Evolutionary conservation across 257 asterid species (phyloP).

Genomic region (Gentiana straminea): DNA sequence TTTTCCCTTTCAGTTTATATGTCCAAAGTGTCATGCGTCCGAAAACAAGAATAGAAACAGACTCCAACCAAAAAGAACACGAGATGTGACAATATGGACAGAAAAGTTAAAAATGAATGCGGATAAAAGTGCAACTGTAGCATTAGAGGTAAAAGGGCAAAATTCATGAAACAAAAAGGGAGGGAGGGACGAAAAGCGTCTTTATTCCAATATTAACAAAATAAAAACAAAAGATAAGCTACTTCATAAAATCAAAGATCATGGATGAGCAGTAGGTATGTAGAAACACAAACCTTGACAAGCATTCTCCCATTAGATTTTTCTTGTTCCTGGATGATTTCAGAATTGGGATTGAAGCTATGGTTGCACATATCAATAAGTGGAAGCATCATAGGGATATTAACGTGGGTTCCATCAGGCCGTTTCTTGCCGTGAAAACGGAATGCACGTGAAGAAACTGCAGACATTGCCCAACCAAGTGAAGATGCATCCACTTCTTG

Average conservation of each 20-base stretch:
- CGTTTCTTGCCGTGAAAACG: conserved; percentile 56
- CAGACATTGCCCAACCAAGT: conserved; percentile 98
- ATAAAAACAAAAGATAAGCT: not conserved
- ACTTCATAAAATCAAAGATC: conserved; percentile 1
- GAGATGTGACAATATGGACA: too few species aligned
- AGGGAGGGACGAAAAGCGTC: too few species aligned
- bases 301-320: conserved; percentile 39
- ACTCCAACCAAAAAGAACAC: too few species aligned
- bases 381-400: conserved; percentile 85
- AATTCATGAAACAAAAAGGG: too few species aligned
- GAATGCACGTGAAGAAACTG: conserved; percentile 96
- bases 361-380: conserved; percentile 98
- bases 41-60: too few species aligned
- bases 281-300: conserved; percentile 52
- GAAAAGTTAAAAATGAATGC: too few species aligned
- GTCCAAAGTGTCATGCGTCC: too few species aligned
- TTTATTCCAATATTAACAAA: too few species aligned
- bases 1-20: too few species aligned
- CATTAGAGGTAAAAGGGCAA: too few species aligned
- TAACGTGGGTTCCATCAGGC: conserved; percentile 48
- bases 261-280: not conserved
- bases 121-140: too few species aligned
- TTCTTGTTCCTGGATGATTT: conserved; percentile 73
- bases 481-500: conserved; percentile 79
- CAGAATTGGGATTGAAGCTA: conserved; percentile 84